Conservation (phyloP, 108 stramenopile species). For the Schizochytrium sp. region DNA sequence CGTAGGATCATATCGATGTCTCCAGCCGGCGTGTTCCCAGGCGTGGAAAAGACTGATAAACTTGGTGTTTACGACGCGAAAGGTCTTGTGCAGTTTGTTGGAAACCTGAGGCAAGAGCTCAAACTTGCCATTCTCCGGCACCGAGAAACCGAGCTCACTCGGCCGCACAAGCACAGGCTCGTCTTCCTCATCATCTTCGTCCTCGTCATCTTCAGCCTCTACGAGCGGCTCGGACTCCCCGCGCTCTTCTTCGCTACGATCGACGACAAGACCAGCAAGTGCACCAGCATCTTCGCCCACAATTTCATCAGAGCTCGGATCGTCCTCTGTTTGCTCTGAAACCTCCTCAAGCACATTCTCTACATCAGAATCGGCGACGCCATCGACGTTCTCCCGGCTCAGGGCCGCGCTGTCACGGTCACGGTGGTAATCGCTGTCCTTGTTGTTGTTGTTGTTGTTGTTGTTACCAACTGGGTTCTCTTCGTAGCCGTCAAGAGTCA, state of each 20-base stretch:
- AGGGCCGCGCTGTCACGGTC: not conserved
- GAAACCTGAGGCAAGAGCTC: not conserved
- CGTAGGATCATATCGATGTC: not conserved
- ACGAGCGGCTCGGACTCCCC: not conserved
- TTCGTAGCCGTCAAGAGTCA: not conserved
- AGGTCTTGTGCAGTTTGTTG: not conserved
- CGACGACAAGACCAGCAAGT: not conserved
- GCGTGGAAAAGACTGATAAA: not conserved
- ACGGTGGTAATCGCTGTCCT: not conserved
- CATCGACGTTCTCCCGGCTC: too few relatives aligned
- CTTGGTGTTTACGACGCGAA: not conserved
- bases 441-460: not conserved
- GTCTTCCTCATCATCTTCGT: not conserved
- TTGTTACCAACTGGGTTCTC: not conserved
- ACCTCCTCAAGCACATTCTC: not conserved
- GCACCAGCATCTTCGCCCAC: not conserved
- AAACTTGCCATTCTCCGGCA: not conserved
- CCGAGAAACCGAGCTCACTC: not conserved
- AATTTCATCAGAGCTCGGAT: not conserved
- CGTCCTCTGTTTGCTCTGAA: too few relatives aligned
- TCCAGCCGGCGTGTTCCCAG: slow-evolving; percentile 12
- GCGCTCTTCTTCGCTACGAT: not conserved
- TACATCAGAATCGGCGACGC: too few relatives aligned
- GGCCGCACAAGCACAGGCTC: not conserved
- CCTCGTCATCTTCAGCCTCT: not conserved